Conservation (phyloP, 2,329 filamentous ascomycete genomes). For the Akanthomyces lecanii region DNA sequence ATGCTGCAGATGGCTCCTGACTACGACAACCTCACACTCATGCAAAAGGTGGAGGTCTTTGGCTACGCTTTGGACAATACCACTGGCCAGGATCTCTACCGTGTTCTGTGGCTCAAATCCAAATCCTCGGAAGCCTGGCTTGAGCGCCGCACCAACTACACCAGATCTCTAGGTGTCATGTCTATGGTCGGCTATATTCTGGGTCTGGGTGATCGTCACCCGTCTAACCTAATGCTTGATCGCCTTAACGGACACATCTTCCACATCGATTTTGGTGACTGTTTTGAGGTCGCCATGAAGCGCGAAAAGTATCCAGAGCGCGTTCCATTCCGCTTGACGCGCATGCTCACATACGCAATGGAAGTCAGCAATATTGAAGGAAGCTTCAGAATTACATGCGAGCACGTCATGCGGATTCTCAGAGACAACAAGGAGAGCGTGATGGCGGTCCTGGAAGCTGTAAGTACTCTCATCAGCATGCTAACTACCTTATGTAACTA, state of each 20-base stretch:
- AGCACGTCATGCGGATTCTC: slow-evolving; percentile 96
- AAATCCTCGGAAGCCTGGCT: slow-evolving; percentile 98
- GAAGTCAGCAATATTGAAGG: slow-evolving; percentile 99
- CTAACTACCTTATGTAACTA: neutral
- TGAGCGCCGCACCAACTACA: slow-evolving; percentile 97
- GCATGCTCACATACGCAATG: slow-evolving; percentile 99
- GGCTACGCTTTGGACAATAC: slow-evolving; percentile 99
- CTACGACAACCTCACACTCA: slow-evolving; percentile 95
- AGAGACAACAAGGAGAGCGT: slow-evolving; percentile 97
- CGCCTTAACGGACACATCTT: slow-evolving; percentile 94
- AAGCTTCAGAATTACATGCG: slow-evolving; percentile 95
- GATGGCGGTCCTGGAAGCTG: slow-evolving; percentile 96
- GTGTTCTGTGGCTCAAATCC: slow-evolving; percentile 97
- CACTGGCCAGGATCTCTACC: slow-evolving; percentile 95
- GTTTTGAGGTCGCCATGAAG: slow-evolving; percentile 99
- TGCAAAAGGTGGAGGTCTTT: slow-evolving; percentile 99
- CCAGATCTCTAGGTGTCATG: slow-evolving; percentile 94
- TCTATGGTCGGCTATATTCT: slow-evolving; percentile 99
- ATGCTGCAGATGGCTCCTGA: slow-evolving; percentile 99
- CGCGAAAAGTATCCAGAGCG: slow-evolving; percentile 97
- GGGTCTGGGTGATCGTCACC: slow-evolving; percentile 91
- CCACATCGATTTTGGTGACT: slow-evolving; percentile 98
- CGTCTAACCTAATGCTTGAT: slow-evolving; percentile 96
- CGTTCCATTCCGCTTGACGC: slow-evolving; percentile 93
- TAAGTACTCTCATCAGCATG: slow-evolving; percentile 48